Percentiles rank a stretch among this genome's conserved stretches.
These are phyloP conservation scores for Porphyra umbilicalis DNA, from an alignment of 31 red algal genomes.

Conservation along the genomic window DNA sequence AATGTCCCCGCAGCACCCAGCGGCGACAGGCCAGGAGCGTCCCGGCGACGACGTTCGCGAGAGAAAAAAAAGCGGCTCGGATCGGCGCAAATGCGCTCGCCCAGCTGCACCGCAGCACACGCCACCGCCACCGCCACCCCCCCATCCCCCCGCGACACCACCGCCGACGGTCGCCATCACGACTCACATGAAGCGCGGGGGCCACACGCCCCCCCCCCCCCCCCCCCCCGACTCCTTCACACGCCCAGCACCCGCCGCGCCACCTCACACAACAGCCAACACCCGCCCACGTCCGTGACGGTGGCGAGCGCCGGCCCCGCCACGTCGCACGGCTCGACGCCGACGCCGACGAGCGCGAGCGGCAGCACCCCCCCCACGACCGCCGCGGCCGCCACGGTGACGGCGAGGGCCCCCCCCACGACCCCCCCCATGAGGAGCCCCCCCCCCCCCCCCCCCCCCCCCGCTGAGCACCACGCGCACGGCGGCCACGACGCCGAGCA, in stretches of 20 bases:
- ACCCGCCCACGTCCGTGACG: slow-evolving; percentile 24
- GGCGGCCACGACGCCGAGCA: slow-evolving; percentile 7
- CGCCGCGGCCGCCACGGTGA: slow-evolving; percentile 12
- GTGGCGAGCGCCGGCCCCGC: slow-evolving; percentile 21
- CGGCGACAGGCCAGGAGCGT: too few relatives aligned
- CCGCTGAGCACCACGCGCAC: not conserved
- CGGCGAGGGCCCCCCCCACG: not conserved
- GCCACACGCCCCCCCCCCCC: not conserved
- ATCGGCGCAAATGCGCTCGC: too few relatives aligned
- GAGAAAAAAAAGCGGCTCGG: too few relatives aligned
- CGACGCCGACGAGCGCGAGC: not conserved
- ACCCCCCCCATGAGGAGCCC: not conserved
- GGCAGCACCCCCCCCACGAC: slow-evolving; percentile 4
- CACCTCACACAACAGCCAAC: slow-evolving; percentile 14
- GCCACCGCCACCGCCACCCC: too few relatives aligned
- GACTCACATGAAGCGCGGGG: too few relatives aligned
- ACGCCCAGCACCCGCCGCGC: slow-evolving; percentile 5
- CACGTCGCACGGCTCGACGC: slow-evolving; percentile 13
- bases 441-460: not conserved
- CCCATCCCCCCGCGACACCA: too few relatives aligned
- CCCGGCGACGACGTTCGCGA: too few relatives aligned
- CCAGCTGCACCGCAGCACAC: too few relatives aligned
- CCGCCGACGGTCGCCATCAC: too few relatives aligned
- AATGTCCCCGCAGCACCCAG: too few relatives aligned
- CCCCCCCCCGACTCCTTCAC: not conserved